These are phyloP conservation scores for Colletotrichum gloeosporioides DNA, from an alignment of 2,329 filamentous ascomycete genomes.

Conservation along the genomic window DNA sequence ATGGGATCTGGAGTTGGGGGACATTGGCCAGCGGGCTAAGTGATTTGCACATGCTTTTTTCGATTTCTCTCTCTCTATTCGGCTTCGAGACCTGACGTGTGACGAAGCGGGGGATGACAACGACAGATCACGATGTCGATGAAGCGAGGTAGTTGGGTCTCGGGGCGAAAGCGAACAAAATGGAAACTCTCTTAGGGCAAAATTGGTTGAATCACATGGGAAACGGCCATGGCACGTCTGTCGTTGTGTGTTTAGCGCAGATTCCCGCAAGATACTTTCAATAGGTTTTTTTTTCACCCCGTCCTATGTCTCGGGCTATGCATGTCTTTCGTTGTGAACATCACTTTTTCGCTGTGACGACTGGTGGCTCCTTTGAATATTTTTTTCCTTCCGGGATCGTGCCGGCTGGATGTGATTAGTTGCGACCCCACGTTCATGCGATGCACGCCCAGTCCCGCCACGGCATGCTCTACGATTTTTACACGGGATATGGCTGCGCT, in stretches of 20 bases:
- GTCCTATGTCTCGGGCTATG: neutral
- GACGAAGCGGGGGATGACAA: neutral
- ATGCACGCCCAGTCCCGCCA: neutral
- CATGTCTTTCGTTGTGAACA: neutral
- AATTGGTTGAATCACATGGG: conserved; percentile 20
- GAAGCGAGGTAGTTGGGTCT: neutral
- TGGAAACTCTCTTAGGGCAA: neutral
- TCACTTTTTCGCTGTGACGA: neutral
- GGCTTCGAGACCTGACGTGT: neutral
- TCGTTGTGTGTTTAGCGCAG: conserved; percentile 12
- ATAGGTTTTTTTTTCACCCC: conserved; percentile 11
- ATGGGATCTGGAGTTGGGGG: conserved; percentile 21
- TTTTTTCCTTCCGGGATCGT: neutral
- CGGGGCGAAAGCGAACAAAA: neutral
- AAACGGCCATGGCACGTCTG: conserved; percentile 3
- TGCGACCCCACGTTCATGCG: neutral
- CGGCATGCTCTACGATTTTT: neutral
- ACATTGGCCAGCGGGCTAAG: conserved; percentile 21
- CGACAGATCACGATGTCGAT: conserved; percentile 12
- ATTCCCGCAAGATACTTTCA: conserved; percentile 16
- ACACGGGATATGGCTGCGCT: neutral
- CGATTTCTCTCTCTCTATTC: neutral
- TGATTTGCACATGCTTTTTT: conserved; percentile 22
- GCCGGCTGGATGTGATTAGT: neutral
- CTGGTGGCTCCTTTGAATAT: neutral